A percentile compares a stretch with the other conserved stretches of the same genome.
phyloP scores from a whole-genome alignment of 148 eudicot genomes.

The Cornus kousa region DNA sequence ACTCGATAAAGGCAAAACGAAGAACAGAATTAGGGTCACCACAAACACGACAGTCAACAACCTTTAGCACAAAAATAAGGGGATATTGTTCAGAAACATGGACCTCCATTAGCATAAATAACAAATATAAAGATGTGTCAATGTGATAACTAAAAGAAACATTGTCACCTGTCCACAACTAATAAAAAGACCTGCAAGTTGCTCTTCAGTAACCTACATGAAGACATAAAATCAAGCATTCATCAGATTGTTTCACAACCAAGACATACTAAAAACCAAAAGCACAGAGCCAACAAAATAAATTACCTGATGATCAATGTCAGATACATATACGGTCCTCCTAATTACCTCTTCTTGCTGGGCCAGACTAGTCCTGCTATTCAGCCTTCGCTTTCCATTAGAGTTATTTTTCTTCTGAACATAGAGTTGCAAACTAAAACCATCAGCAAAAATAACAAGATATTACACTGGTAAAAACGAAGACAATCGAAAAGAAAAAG shows the following conservation, averaged over 20 bases:
- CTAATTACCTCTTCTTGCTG: constrained; percentile 82
- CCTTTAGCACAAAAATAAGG: constrained; percentile 42
- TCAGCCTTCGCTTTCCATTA: constrained; percentile 73
- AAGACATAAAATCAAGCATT: constrained; percentile 2
- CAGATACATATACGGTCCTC: constrained; percentile 95
- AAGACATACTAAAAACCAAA: background rate
- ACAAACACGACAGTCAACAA: constrained; percentile 97
- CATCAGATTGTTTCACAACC: constrained; percentile 6
- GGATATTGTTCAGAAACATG: constrained; percentile 9
- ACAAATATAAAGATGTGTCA: background rate
- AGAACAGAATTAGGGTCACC: constrained; percentile 97
- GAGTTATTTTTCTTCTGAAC: constrained; percentile 53
- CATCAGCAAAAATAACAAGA: constrained; percentile 1
- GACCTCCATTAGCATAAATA: background rate
- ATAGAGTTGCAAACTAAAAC: constrained; percentile 13
- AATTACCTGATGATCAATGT: constrained; percentile 89
- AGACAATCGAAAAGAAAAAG: too few relatives aligned
- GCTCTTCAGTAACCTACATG: constrained; percentile 72
- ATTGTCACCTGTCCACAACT: constrained; percentile 64
- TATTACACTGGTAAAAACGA: background rate
- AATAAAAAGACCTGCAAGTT: constrained; percentile 64
- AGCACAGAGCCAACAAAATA: background rate
- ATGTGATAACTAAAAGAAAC: background rate
- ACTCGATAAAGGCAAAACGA: constrained; percentile 95
- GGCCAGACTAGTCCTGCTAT: constrained; percentile 75